Base-by-base conservation (phyloP, 2,329 filamentous ascomycete species). In the Alternaria alternata region DNA sequence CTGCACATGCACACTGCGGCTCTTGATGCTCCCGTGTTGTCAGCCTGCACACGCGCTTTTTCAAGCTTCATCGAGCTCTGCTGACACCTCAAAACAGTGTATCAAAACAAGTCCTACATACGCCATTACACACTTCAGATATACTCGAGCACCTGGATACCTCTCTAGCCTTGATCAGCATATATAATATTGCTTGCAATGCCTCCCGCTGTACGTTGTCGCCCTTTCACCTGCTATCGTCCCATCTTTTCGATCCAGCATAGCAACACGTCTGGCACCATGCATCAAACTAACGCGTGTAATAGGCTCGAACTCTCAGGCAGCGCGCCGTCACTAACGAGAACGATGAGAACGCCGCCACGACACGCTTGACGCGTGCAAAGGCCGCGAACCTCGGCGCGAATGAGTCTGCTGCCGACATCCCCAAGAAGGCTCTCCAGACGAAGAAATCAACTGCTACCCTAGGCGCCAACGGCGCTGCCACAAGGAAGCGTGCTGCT, bases 281-380 rank as follows among this genome's bases (percentile, higher is more conserved):
- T 30, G 41, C 54, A 51, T 32, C 65, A 65, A 63, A 73, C 79
- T 83, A 84, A 85, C 80, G 70, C 63, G 64, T 69, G 48, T 63
- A 67, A 75, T 51, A 90, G 90, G 87, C 85, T 84, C 90, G 91
- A 81, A 84, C 87, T 78, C 84, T 88, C 74, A 88, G 91, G 81
- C 87, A 89, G 78, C 90, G 93, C 81, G 87, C 89, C 78, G 86
- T 90, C 73, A 91, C 90, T 68, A 95, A 96, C 80, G 94, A 97
- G 84, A 97, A 97, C 78, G 94, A 97, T 79, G 95, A 97, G 84
- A 96, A 97, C 79, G 80, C 79, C 60, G 81, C 84, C 60, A 89
- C 91, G 63, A 92, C 91, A 81, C 93, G 94, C 82, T 84, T 97
- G 78, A 98, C 95, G 73, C 89, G 95, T 82, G 94, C 95, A 69